Base-by-base conservation (phyloP, 495 filamentous ascomycete species). In the Aspergillus sclerotioniger region DNA sequence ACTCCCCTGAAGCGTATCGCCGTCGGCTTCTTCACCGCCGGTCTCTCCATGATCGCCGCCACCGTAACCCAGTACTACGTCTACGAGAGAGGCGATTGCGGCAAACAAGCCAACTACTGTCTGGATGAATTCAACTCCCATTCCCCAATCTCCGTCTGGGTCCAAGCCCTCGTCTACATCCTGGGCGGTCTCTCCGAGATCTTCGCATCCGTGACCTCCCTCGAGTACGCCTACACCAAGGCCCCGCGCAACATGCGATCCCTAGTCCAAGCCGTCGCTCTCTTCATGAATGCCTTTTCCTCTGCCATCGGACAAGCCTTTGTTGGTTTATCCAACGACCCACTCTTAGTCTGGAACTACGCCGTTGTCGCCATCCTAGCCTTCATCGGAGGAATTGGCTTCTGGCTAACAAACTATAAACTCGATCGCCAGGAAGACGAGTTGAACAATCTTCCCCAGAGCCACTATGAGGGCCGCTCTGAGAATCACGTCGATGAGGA, bases 191-290 rank as follows among this genome's bases (percentile, higher is more conserved):
- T 90, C n/a, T 84, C 84, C n/a, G 88, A 90, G 71, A 88, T 90
- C 59, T 80, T 90, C 58, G 85, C 86, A 0, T 84, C 79, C 49
- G 80, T 89, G 62, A 87, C 84, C 13, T 78, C 72, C 1, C 75
- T 87, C 6, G 85, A 88, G 66, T 91, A 92, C 57, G 90, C 89
- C 6, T 91, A 85, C 68, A 88, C 84, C 63, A 90, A 92, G 72
- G 89, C 90, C 1, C 90, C 90, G 7, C 80, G 76, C 59, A 90
- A 87, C 70, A 90, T 92, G 87, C 80, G 87, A 9, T 87, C 85
- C 10, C 79, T 90, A 33, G 85, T 92, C 20, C 84, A 84, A 62
- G 81, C 85, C 6, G 71, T 90, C 41, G 80, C 80, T 29, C 79
- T 90, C 43, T 88, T 91, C 71, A 85, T 82, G 72, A 85, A 80